phyloP scores from a whole-genome alignment of 1,284 basidiomycete genomes.

The Fomitopsis pinicola region DNA sequence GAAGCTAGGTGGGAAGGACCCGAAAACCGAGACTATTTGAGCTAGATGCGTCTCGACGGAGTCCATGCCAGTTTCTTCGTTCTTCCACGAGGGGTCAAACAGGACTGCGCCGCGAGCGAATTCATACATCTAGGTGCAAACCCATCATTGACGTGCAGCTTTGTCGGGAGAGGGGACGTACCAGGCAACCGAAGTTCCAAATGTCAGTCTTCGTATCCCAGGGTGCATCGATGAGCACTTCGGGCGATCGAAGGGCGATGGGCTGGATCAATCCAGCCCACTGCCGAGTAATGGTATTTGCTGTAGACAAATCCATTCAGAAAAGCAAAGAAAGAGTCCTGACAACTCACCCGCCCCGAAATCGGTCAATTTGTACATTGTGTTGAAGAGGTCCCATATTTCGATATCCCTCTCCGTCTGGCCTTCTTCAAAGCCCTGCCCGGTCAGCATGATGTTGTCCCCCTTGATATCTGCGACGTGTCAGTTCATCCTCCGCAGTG shows the following conservation, averaged over 20 bases:
- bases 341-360: constrained; percentile 4
- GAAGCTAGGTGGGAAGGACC: constrained; percentile 4
- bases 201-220: constrained; percentile 18
- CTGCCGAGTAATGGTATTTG: not conserved
- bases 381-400: not conserved
- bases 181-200: constrained; percentile 15
- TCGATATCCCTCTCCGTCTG: not conserved
- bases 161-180: not conserved
- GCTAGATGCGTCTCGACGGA: constrained; percentile 7
- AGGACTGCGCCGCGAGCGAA: constrained; percentile 3
- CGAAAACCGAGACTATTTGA: constrained; percentile 8
- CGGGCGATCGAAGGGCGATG: constrained; percentile 11
- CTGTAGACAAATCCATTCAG: not conserved
- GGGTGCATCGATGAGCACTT: constrained; percentile 10
- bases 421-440: not conserved
- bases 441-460: constrained; percentile 6
- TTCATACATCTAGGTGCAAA: constrained; percentile 7
- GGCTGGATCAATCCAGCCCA: not conserved
- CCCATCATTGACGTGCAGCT: too few relatives aligned
- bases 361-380: constrained; percentile 2
- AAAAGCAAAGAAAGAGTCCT: not conserved
- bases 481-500: not conserved
- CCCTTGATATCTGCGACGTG: constrained; percentile 4
- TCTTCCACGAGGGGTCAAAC: constrained; percentile 8
- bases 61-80: constrained; percentile 4